Percentiles rank a stretch among this genome's conserved stretches.
Conservation (phyloP, 1,139 yeast genomes). For the Chernovozyma aurita region DNA sequence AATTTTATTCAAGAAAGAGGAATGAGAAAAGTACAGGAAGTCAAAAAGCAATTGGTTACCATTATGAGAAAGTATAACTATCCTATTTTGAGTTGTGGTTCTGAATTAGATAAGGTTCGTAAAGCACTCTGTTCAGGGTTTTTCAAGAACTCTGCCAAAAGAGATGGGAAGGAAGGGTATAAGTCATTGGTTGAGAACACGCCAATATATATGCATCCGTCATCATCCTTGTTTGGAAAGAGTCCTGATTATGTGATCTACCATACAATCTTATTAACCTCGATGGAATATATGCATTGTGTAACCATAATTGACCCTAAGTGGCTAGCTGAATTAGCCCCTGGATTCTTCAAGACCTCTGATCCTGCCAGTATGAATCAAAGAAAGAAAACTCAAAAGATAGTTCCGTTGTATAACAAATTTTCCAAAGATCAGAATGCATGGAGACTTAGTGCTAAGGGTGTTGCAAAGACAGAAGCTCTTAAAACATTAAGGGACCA, state of each 20-base stretch:
- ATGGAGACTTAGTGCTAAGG: constrained; percentile 41
- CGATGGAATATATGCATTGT: constrained; percentile 89
- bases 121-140: constrained; percentile 81
- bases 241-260: constrained; percentile 77
- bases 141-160: constrained; percentile 78
- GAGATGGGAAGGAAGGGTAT: constrained; percentile 71
- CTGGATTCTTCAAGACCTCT: constrained; percentile 71
- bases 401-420: constrained; percentile 60
- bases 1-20: constrained; percentile 81
- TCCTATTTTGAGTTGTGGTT: constrained; percentile 55
- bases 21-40: constrained; percentile 73
- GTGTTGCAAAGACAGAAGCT: constrained; percentile 29
- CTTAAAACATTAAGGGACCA: constrained; percentile 2
- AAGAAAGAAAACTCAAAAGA: constrained; percentile 41
- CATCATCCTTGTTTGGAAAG: constrained; percentile 73
- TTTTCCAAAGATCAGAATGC: constrained; percentile 45
- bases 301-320: constrained; percentile 75
- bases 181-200: constrained; percentile 75
- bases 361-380: constrained; percentile 35
- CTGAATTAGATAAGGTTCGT: constrained; percentile 59
- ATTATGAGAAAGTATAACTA: constrained; percentile 58
- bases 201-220: constrained; percentile 83
- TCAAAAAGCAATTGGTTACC: constrained; percentile 61
- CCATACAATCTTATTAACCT: constrained; percentile 76
- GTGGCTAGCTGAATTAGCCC: constrained; percentile 86